A percentile compares a stretch with the other conserved stretches of the same genome.
Evolutionary conservation across 345 rosid species (phyloP).

Genomic region (Gossypium thurberi): DNA sequence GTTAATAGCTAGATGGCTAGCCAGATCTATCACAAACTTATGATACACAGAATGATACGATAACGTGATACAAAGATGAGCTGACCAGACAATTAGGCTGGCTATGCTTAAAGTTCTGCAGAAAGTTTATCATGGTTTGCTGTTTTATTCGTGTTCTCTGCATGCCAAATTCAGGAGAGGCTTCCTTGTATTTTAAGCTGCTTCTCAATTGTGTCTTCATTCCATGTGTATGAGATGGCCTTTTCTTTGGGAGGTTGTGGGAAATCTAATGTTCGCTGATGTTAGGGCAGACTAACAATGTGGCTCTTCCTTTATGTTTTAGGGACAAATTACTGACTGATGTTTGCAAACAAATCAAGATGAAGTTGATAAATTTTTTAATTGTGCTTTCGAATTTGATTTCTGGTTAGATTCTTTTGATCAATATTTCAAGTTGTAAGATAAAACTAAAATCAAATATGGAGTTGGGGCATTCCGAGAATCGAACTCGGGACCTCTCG

Average conservation of each 20-base stretch:
- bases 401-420: not conserved
- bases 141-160: not conserved
- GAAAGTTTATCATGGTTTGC: not conserved
- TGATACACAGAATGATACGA: not conserved
- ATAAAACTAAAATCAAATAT: not conserved
- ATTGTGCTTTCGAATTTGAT: not conserved
- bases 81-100: not conserved
- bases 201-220: not conserved
- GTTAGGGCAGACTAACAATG: not conserved
- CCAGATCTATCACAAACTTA: not conserved
- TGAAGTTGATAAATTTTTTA: not conserved
- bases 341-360: not conserved
- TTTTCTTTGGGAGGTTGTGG: not conserved
- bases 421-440: not conserved
- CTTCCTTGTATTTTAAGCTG: not conserved
- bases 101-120: not conserved
- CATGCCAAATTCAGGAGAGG: not conserved
- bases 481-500: constrained; percentile 42
- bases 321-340: not conserved
- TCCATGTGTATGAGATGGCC: too few relatives aligned
- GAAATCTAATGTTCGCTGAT: not conserved
- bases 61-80: not conserved
- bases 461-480: constrained; percentile 35
- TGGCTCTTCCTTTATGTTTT: not conserved
- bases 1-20: not conserved